Evolutionary conservation across 1,139 yeast species (phyloP).

Genomic region (Zygoascus meyerae): DNA sequence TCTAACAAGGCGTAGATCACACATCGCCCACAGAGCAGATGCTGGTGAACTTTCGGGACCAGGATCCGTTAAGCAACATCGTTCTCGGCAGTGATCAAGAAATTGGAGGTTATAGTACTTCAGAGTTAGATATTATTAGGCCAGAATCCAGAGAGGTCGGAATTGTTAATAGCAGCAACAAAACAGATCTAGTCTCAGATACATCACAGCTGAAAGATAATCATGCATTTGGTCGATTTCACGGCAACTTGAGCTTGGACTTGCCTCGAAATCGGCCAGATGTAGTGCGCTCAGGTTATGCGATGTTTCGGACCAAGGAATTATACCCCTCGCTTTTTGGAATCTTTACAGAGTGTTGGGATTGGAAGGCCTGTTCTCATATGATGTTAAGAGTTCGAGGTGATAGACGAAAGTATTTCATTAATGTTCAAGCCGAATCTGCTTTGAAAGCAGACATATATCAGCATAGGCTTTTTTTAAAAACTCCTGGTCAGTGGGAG

Average conservation of each 20-base stretch:
- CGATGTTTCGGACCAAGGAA: slow-evolving; percentile 67
- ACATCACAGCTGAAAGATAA: slow-evolving; percentile 6
- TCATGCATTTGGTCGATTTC: slow-evolving; percentile 48
- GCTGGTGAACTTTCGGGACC: slow-evolving; percentile 52
- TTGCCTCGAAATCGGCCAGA: slow-evolving; percentile 67
- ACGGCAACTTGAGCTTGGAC: slow-evolving; percentile 67
- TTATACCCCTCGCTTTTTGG: slow-evolving; percentile 26
- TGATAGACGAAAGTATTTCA: slow-evolving; percentile 67
- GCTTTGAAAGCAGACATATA: slow-evolving; percentile 73
- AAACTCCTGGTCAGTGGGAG: slow-evolving; percentile 78
- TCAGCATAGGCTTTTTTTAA: slow-evolving; percentile 73
- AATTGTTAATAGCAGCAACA: no score
- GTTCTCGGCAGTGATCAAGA: slow-evolving; percentile 66
- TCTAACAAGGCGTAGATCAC: slow-evolving; percentile 5
- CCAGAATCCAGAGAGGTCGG: slow-evolving; percentile 3
- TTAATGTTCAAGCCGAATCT: slow-evolving; percentile 75
- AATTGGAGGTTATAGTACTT: slow-evolving; percentile 74
- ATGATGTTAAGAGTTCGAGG: slow-evolving; percentile 69
- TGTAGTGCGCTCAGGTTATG: slow-evolving; percentile 70
- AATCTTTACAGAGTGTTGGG: slow-evolving; percentile 41
- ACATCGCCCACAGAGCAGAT: slow-evolving; percentile 11
- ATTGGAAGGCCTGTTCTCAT: slow-evolving; percentile 55
- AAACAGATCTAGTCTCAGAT: slow-evolving; percentile 6
- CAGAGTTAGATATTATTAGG: slow-evolving; percentile 39
- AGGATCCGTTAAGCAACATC: slow-evolving; percentile 42